phyloP scores from a whole-genome alignment of 257 asterid species.

The Scutellaria minor region DNA sequence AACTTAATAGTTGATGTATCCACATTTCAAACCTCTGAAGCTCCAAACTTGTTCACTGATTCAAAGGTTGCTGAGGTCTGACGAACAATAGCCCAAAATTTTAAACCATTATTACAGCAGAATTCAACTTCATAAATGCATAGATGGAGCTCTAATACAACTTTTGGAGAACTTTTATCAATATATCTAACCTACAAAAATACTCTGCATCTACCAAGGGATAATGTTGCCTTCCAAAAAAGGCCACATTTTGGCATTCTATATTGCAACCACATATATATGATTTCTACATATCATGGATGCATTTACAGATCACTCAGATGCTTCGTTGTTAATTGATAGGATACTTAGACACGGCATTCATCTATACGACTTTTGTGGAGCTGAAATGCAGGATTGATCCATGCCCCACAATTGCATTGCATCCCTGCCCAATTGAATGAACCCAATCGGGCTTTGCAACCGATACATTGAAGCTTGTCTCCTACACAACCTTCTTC shows the following conservation, averaged over 20 bases:
- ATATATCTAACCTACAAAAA: slow-evolving; percentile 1
- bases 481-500: slow-evolving; percentile 76
- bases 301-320: slow-evolving; percentile 4
- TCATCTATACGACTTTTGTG: slow-evolving; percentile 87
- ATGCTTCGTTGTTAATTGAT: not conserved
- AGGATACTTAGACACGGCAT: slow-evolving; percentile 44
- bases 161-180: not conserved
- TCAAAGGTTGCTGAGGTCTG: too few relatives aligned
- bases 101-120: not conserved
- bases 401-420: slow-evolving; percentile 91
- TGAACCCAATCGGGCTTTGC: slow-evolving; percentile 83
- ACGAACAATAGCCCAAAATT: not conserved
- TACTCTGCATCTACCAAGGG: not conserved
- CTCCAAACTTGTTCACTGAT: too few relatives aligned
- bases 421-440: slow-evolving; percentile 98
- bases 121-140: not conserved
- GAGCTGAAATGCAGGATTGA: slow-evolving; percentile 94
- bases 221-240: too few relatives aligned
- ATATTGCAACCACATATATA: not conserved
- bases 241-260: not conserved
- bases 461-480: slow-evolving; percentile 80
- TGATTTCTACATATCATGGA: not conserved
- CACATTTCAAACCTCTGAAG: too few relatives aligned
- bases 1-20: too few relatives aligned
- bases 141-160: slow-evolving; percentile 2